Base-by-base conservation (phyloP, 2,329 filamentous ascomycete species). In the Cytospora schulzeri region DNA sequence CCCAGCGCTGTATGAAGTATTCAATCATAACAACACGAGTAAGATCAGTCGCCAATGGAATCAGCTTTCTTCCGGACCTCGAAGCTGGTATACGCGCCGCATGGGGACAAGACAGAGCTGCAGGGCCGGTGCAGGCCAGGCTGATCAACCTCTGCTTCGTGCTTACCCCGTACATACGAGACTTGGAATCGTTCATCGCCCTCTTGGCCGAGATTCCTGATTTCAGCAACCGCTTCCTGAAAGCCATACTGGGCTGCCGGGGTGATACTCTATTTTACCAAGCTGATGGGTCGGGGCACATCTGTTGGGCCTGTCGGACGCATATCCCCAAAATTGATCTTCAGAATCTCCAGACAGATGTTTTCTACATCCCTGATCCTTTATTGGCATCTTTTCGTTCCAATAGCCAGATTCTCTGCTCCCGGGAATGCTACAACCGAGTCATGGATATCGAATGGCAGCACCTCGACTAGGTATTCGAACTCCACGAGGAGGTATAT, bases 21-120 rank as follows among this genome's bases (percentile, higher is more conserved):
- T 22, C n/a, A 6, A 14, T 45, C 19, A 1, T 22, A 4, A 45
- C 24, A 19, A 29, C 12, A 6, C 14, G 19, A 3, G 17, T 24
- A 1, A 19, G 48, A 3, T 31, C 12, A 2, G 41, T 54, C 17
- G 6, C 38, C 7, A 19, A 45, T 4, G 24, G 17, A 1, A 54
- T 60, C 19, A 26, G 17, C 0, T 45, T 60, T 12, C 19, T 60
- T 24, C 31, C 50, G 6, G 58, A 54, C 4, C 26, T 60, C 6
- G 58, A 54, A 19, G 58, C 50, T 2, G 50, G 50, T 6, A 24
- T 60, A 4, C 58, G 58, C 3, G 50, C 50, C 4, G 58, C 58
- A 1, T 60, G 58, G 58, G 17, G 50, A n/a, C 24, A 17, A 8
- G 50, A 54, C 17, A 31, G 58, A 4, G 15, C n/a, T n/a, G 4